Evolutionary conservation across 2,329 filamentous ascomycete species (phyloP), one percentile per base, ranked within the genome.

Genomic region (Tolypocladium sp.): DNA sequence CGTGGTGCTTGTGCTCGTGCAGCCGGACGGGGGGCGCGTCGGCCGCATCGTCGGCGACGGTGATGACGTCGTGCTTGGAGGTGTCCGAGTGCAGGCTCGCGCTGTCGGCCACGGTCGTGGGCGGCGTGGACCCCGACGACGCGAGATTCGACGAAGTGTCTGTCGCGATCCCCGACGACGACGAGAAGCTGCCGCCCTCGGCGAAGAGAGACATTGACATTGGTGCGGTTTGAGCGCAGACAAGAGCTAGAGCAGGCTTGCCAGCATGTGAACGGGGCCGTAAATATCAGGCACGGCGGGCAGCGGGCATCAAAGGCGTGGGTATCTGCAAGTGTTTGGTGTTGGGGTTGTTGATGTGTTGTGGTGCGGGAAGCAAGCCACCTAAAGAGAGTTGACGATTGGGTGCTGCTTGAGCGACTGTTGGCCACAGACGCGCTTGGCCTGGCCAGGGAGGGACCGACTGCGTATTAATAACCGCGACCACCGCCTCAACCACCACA

Each of bases 91-190:
- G 76, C 59, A 85, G 75, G 73, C 85, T 88, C 61, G 77, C 79
- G 65, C 77, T 79, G 70, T 89, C 86, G 67, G 81, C 82, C 64
- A 86, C 76, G 64, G 84, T 89, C 55, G 86, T 89, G 30, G 85
- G 84, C 54, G 87, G 86, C 59, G 87, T 89, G 25, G 83, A 87
- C 66, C 77, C 80, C 33, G 79, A 75, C 56, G 82, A 83, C 76
- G 81, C 80, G 77, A 80, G 74, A 65, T 82, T 73, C 67, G 76
- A 79, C 56, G 77, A 79, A 52, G 71, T 72, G 60, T 79, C 77
- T 58, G 71, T 70, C 58, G 71, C 66, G 49, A 62, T 57, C 40
- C 49, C 49, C 9, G 49, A 20, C 27, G 44, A 30, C 44, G 60
- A 63, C 40, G 63, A 66, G 61, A 72, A 68, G 67, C 67, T 69